Conservation (phyloP, 176 grass and related monocot species). For the Oryza longistaminata region DNA sequence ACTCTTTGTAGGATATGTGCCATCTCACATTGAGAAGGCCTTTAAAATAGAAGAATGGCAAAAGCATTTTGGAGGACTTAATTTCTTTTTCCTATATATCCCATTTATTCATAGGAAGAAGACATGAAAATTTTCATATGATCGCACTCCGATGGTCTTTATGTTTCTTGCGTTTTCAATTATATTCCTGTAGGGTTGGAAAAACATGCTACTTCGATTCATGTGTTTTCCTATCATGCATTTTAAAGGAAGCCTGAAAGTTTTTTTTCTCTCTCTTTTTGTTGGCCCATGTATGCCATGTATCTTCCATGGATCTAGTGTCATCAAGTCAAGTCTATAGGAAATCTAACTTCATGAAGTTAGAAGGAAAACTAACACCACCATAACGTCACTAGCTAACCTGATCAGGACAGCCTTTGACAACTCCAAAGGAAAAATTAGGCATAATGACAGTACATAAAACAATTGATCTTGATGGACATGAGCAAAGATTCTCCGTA, state of each 20-base stretch:
- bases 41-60: too few species aligned
- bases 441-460: not conserved
- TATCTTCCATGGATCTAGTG: not conserved
- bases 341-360: not conserved
- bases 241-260: too few species aligned
- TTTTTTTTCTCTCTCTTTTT: not conserved
- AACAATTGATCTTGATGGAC: not conserved
- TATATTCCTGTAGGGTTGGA: too few species aligned
- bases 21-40: too few species aligned
- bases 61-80: too few species aligned
- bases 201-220: too few species aligned
- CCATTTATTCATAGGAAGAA: too few species aligned
- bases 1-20: not conserved
- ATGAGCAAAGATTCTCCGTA: constrained; percentile 9
- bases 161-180: too few species aligned
- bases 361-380: not conserved
- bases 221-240: too few species aligned
- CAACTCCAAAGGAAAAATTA: not conserved
- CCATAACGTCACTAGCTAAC: not conserved
- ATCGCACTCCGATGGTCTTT: too few species aligned
- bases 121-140: too few species aligned
- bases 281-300: not conserved
- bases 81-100: too few species aligned
- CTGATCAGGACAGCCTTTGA: not conserved
- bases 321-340: not conserved